Evolutionary conservation across 352 stramenopile species (phyloP), one percentile per base, ranked within the genome.

Genomic region (Lagenidium giganteum): DNA sequence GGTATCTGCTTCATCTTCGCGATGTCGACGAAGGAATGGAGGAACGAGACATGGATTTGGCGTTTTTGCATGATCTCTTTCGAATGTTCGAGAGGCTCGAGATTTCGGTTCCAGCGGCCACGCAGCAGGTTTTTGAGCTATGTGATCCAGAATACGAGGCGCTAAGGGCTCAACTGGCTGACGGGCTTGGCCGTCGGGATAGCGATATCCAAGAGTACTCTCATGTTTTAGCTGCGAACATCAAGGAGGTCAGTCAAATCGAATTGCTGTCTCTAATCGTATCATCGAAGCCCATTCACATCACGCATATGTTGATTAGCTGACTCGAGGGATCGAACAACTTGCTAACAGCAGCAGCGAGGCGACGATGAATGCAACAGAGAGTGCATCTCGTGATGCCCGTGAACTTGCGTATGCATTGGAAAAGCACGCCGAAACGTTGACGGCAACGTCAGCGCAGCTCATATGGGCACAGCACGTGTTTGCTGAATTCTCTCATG

Each of bases 1-100:
- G 9, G 13, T 87, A 85, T 36, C 60, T 87, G 13, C 16, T 84
- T 4, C 51, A 81, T 31, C 40, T 87, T 16, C 62, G 35, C 8
- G 42, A 83, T 37, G 67, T 85, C 14, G 61, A 71, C 21, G 55
- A 83, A 5, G 58, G 62, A 16, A 45, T 71, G 1, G 30, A 81
- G 3, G 51, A 77, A n/a, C 65, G 70, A 8, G 70, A 85, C 18
- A 47, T 57, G 11, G 62, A 80, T 12, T 44, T 87, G 13, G 50
- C 32, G 3, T 77, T 83, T n/a, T 25, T 85, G 0, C 42, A 66
- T 9, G 47, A 79, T 1, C 54, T 85, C 11, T 72, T 81, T 9
- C 16, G 9, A 1, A 13, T 77, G 8, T 23, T 85, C 1, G 37
- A 57, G 6, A 47, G 48, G 3, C 56, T 85, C 2, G 51, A 57